phyloP scores from a whole-genome alignment of 148 eudicot species.

The Cornus kousa region DNA sequence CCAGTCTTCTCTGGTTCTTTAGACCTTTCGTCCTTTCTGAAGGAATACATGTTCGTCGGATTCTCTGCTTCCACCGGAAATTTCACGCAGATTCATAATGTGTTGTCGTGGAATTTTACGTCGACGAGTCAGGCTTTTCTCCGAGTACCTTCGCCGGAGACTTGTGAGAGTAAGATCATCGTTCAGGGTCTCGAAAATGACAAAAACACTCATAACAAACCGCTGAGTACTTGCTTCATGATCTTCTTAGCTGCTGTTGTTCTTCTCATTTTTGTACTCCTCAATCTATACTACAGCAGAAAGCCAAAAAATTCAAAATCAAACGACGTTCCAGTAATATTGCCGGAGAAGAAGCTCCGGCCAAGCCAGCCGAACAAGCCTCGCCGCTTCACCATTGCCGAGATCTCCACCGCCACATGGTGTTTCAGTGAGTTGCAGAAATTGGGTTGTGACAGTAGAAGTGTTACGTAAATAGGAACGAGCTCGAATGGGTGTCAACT shows the following conservation, averaged over 20 bases:
- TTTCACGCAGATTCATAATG: conserved; percentile 57
- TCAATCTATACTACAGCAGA: conserved; percentile 43
- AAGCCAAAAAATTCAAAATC: conserved; percentile 24
- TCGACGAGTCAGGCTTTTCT: conserved; percentile 51
- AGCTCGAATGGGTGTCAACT: conserved; percentile 53
- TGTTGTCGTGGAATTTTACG: conserved; percentile 78
- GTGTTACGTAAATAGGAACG: conserved; percentile 53
- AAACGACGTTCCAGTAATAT: conserved; percentile 6
- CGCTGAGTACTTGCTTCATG: conserved; percentile 33
- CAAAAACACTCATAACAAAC: conserved; percentile 30
- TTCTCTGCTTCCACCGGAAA: conserved; percentile 91
- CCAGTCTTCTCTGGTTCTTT: conserved; percentile 48
- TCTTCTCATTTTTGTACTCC: conserved; percentile 35
- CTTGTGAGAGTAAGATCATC: conserved; percentile 52
- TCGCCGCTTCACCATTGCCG: conserved; percentile 48
- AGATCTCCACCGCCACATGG: conserved; percentile 53
- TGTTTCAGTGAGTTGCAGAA: conserved; percentile 58
- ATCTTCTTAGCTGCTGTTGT: conserved; percentile 56
- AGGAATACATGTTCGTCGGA: conserved; percentile 85
- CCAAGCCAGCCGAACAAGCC: conserved; percentile 69
- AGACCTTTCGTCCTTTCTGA: conserved; percentile 53
- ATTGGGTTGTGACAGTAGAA: conserved; percentile 49
- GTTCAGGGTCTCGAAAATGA: conserved; percentile 13
- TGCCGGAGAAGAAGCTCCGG: conserved; percentile 41
- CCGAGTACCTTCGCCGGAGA: conserved; percentile 43